Percentiles rank a stretch among this genome's conserved stretches.
phyloP scores from a whole-genome alignment of 1,139 yeast genomes.

The Candida sp. region DNA sequence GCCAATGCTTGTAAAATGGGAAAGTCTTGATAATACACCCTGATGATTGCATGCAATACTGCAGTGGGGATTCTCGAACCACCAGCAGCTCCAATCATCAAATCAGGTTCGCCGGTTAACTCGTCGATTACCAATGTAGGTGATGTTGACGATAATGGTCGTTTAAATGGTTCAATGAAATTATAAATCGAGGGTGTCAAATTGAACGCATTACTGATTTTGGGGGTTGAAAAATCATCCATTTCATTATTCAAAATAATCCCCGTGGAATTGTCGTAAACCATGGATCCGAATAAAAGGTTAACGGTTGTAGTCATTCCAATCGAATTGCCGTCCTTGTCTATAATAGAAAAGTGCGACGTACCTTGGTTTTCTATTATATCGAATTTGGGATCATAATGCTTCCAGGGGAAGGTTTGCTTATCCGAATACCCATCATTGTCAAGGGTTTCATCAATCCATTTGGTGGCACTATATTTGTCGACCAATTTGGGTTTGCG shows the following conservation, averaged over 20 bases:
- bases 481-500: constrained; percentile 22
- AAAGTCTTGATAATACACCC: constrained; percentile 55
- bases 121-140: constrained; percentile 68
- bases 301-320: constrained; percentile 91
- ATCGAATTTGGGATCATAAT: constrained; percentile 77
- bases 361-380: constrained; percentile 83
- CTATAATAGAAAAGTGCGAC: constrained; percentile 78
- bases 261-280: constrained; percentile 82
- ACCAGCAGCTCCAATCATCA: constrained; percentile 91
- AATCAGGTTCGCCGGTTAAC: constrained; percentile 46
- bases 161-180: constrained; percentile 66
- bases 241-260: constrained; percentile 83
- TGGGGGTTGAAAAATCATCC: constrained; percentile 92
- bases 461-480: constrained; percentile 35
- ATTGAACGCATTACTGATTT: constrained; percentile 69
- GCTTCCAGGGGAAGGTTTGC: constrained; percentile 63
- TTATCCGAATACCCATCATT: constrained; percentile 47
- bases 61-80: constrained; percentile 90
- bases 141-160: constrained; percentile 83
- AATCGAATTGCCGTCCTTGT: constrained; percentile 69
- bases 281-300: constrained; percentile 74
- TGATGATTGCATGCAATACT: constrained; percentile 72
- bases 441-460: constrained; percentile 50
- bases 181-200: constrained; percentile 80
- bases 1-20: constrained; percentile 66